These are phyloP conservation scores for Immersiella caudata DNA, from an alignment of 495 filamentous ascomycete genomes.

Conservation along the genomic window DNA sequence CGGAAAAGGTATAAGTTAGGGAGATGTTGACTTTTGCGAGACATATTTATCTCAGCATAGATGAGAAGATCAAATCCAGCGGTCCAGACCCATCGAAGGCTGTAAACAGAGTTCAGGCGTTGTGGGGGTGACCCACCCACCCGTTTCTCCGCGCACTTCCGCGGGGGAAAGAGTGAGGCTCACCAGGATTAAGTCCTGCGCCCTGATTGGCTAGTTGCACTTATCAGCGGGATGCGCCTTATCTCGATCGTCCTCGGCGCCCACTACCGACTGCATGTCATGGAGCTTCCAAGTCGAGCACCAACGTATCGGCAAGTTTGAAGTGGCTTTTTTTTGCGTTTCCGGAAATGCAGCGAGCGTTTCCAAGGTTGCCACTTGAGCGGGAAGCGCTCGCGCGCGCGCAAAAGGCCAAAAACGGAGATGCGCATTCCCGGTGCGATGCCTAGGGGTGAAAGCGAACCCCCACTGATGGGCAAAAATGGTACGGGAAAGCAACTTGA, in stretches of 20 bases:
- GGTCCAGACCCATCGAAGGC: neutral
- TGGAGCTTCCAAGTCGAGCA: neutral
- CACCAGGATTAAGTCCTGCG: constrained; percentile 7
- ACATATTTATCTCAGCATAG: no score
- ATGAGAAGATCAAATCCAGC: neutral
- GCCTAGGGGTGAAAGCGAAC: neutral
- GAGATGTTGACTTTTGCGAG: no score
- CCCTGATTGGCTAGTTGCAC: constrained; percentile 12
- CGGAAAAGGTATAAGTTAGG: no score
- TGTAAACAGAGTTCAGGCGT: neutral
- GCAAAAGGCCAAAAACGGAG: neutral
- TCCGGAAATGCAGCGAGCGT: constrained; percentile 3
- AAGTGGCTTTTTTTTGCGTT: neutral
- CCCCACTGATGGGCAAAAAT: neutral
- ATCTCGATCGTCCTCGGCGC: constrained; percentile 3
- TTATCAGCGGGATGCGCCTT: constrained; percentile 10
- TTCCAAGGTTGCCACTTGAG: neutral
- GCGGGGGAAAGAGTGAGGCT: constrained; percentile 13
- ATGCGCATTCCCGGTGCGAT: neutral
- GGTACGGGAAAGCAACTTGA: neutral
- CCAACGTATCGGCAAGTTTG: no score
- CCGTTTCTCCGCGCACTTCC: constrained; percentile 20
- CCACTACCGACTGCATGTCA: neutral
- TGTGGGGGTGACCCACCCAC: constrained; percentile 8
- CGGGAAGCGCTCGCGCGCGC: neutral